A percentile compares a stretch with the other conserved stretches of the same genome.
Evolutionary conservation across 2,329 filamentous ascomycete genomes (phyloP).

Genomic region (Neofusicoccum cordaticola): DNA sequence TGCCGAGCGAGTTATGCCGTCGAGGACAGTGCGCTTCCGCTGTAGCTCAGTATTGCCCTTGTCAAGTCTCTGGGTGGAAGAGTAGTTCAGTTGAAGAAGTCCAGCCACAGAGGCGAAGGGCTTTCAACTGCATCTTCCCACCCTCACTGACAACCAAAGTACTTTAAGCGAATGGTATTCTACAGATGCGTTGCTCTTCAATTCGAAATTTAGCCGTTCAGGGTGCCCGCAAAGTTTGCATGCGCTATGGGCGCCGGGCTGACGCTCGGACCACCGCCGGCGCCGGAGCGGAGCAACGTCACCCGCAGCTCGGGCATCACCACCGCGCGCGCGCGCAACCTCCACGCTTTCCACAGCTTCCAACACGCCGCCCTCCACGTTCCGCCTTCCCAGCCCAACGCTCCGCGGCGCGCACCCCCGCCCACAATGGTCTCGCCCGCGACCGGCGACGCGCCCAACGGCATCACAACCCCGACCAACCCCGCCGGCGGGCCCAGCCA

Average conservation of each 20-base stretch:
- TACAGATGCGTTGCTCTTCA: background rate
- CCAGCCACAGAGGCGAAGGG: too few relatives aligned
- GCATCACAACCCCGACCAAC: conserved; percentile 35
- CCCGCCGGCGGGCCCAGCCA: conserved; percentile 28
- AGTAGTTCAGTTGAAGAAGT: too few relatives aligned
- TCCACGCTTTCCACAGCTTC: background rate
- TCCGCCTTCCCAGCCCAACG: background rate
- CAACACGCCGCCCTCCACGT: background rate
- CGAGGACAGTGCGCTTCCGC: too few relatives aligned
- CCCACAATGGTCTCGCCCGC: conserved; percentile 37
- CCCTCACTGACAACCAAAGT: background rate
- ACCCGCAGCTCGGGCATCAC: background rate
- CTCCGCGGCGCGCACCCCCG: background rate
- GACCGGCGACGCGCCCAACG: conserved; percentile 33
- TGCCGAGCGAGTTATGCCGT: too few relatives aligned
- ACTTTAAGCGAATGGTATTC: background rate
- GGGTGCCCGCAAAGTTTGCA: background rate
- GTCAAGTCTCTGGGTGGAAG: too few relatives aligned
- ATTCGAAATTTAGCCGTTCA: background rate
- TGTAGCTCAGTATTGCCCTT: too few relatives aligned
- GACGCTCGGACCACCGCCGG: background rate
- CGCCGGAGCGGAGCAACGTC: conserved; percentile 3
- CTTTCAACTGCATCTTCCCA: too few relatives aligned
- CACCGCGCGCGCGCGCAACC: background rate
- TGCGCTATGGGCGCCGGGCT: background rate